These are phyloP conservation scores for Xylariaceae sp. DNA, from an alignment of 2,329 filamentous ascomycete species.

Conservation along the genomic window DNA sequence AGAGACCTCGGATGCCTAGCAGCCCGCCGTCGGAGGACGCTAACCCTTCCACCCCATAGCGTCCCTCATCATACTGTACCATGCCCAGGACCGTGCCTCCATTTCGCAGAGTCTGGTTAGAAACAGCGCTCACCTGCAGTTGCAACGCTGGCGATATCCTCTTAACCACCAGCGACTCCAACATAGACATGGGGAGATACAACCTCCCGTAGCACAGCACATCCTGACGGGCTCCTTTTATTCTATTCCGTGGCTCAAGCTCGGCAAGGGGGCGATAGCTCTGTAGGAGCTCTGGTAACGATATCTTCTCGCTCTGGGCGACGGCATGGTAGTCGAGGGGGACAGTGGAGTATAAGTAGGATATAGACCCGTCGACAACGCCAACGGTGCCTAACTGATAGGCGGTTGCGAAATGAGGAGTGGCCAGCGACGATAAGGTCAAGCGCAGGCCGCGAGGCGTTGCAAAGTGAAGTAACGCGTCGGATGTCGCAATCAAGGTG, in stretches of 20 bases:
- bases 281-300: constrained; percentile 69
- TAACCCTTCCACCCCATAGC: constrained; percentile 83
- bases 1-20: constrained; percentile 79
- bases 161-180: constrained; percentile 80
- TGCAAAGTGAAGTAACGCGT: constrained; percentile 81
- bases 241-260: constrained; percentile 34
- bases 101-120: constrained; percentile 63
- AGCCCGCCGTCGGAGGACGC: constrained; percentile 90
- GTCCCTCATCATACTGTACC: constrained; percentile 76
- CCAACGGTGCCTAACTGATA: constrained; percentile 88
- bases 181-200: constrained; percentile 75
- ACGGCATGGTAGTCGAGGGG: constrained; percentile 59
- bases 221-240: constrained; percentile 35
- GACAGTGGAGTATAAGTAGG: constrained; percentile 89
- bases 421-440: constrained; percentile 84
- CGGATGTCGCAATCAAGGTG: constrained; percentile 73
- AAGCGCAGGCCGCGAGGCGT: constrained; percentile 80
- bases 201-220: constrained; percentile 70
- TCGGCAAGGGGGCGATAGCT: constrained; percentile 77
- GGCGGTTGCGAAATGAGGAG: constrained; percentile 87
- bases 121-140: constrained; percentile 73
- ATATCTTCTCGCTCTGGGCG: constrained; percentile 65
- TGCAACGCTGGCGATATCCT: constrained; percentile 73
- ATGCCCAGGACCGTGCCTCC: constrained; percentile 70
- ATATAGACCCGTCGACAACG: constrained; percentile 92